phyloP scores from a whole-genome alignment of 2,329 filamentous ascomycete genomes.

The Onygenales sp. region DNA sequence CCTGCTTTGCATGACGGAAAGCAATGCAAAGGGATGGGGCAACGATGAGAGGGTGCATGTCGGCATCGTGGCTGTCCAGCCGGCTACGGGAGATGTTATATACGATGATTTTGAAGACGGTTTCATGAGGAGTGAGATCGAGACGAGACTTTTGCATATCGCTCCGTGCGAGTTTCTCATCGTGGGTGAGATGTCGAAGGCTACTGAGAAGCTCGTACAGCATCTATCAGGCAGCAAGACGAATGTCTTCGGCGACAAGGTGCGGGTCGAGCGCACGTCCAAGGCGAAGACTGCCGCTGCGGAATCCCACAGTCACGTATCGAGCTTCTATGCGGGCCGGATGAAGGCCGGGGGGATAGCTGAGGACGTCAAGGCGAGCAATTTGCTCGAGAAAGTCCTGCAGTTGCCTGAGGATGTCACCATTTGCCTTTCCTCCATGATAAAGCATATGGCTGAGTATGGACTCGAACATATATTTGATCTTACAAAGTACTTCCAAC shows the following conservation, averaged over 20 bases:
- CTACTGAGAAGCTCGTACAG: conserved; percentile 83
- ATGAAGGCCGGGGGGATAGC: conserved; percentile 51
- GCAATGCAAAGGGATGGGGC: conserved; percentile 65
- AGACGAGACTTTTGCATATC: conserved; percentile 90
- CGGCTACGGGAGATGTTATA: conserved; percentile 88
- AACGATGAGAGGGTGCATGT: conserved; percentile 91
- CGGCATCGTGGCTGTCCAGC: conserved; percentile 87
- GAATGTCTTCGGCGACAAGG: conserved; percentile 85
- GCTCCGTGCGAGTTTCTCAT: conserved; percentile 92
- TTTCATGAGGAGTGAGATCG: conserved; percentile 93
- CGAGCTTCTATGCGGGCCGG: conserved; percentile 84
- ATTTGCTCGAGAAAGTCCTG: conserved; percentile 75
- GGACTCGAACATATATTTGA: conserved; percentile 92
- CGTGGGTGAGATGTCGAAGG: conserved; percentile 79
- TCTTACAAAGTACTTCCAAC: conserved; percentile 92
- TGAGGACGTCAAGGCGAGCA: conserved; percentile 48
- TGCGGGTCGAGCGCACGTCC: conserved; percentile 69
- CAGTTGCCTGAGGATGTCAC: conserved; percentile 77
- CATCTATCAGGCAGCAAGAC: conserved; percentile 83
- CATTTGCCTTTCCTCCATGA: conserved; percentile 92
- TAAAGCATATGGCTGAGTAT: conserved; percentile 83
- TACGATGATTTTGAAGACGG: conserved; percentile 95
- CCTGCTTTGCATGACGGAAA: conserved; percentile 83
- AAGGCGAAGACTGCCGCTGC: conserved; percentile 73
- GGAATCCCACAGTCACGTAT: conserved; percentile 79